Evolutionary conservation across 352 stramenopile genomes (phyloP).

Genomic region (Nothophytophthora sp.): DNA sequence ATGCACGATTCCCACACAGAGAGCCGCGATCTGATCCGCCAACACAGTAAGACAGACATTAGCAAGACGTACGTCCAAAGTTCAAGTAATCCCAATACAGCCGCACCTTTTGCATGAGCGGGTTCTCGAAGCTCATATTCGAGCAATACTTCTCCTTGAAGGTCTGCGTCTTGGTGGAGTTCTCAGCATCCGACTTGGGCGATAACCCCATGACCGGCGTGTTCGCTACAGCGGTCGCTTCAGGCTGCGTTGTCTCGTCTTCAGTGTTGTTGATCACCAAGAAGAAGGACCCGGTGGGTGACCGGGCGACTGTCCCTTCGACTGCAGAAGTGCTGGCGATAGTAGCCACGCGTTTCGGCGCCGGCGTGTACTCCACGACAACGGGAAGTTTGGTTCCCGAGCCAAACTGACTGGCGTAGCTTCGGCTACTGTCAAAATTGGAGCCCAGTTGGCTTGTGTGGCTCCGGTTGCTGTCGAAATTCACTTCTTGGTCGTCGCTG

Average conservation of each 20-base stretch:
- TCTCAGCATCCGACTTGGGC: background rate
- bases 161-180: background rate
- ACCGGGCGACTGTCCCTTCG: background rate
- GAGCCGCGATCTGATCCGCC: conserved; percentile 58
- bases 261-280: conserved; percentile 9
- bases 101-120: conserved; percentile 32
- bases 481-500: conserved; percentile 6
- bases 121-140: conserved; percentile 46
- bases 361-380: conserved; percentile 7
- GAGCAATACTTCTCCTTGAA: conserved; percentile 28
- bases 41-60: no score
- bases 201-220: background rate
- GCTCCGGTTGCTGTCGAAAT: conserved; percentile 3
- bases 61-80: no score
- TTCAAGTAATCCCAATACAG: no score
- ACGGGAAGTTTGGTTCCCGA: conserved; percentile 2
- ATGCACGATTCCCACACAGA: conserved; percentile 86
- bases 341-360: background rate
- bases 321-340: background rate
- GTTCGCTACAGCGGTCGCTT: background rate
- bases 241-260: conserved; percentile 5
- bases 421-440: background rate
- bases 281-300: conserved; percentile 3
- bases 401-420: background rate
- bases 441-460: background rate